Conservation (phyloP, 768 basidiomycete species). For the Amanita subjunquillea region DNA sequence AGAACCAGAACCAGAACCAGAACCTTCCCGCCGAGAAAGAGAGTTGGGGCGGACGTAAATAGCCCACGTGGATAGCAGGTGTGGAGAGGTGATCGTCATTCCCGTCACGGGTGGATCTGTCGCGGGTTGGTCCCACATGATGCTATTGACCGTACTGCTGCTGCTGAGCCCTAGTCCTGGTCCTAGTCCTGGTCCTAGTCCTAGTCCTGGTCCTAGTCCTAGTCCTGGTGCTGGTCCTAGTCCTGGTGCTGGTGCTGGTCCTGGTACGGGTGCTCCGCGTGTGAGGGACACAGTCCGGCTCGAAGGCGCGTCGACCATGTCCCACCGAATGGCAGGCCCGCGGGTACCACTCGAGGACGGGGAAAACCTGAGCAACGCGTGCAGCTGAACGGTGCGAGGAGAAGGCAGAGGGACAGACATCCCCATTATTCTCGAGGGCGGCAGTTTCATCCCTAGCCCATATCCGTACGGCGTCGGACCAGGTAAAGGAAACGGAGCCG, state of each 20-base stretch:
- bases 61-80: constrained; percentile 17
- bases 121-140: constrained; percentile 20
- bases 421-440: neutral
- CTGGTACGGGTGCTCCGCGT: neutral
- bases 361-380: neutral
- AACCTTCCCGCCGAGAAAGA: no score
- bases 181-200: no score
- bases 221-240: no score
- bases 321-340: neutral
- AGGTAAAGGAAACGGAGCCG: neutral
- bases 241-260: no score
- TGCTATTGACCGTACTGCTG: neutral
- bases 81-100: constrained; percentile 21
- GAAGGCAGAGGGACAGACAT: neutral
- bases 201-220: no score
- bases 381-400: neutral
- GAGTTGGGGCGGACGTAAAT: neutral
- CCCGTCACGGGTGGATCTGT: constrained; percentile 21
- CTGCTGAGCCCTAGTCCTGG: neutral
- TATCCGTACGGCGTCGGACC: neutral
- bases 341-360: no score
- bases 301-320: neutral
- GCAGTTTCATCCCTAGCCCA: neutral
- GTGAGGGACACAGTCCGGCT: neutral
- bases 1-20: no score